Evolutionary conservation across 352 stramenopile genomes (phyloP), one percentile per base, ranked within the genome.

Genomic region (Phytophthora multivora): DNA sequence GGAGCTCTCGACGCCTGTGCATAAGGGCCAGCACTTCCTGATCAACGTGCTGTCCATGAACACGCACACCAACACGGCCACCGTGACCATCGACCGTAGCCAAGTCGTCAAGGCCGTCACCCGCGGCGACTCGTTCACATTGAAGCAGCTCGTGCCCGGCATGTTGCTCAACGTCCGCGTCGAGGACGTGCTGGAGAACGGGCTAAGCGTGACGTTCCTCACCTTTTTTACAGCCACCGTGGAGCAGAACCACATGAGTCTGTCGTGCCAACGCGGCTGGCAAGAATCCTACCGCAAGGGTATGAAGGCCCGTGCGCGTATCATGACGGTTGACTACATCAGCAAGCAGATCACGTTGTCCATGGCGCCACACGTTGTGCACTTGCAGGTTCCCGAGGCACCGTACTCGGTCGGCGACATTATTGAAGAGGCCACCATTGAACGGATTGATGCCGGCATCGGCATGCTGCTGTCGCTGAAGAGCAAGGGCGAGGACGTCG

Each of bases 141-240:
- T 98, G 18, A 84, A 90, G 45, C 90, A 96, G 28, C 73, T 99
- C 15, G 65, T 89, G 42, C 94, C 95, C 4, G 96, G 96, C 11
- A 97, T 97, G 91, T 69, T 99, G 57, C 78, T 98, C 4, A 93
- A 97, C 65, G 86, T 96, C 18, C 89, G 87, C 39, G 88, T 99
- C 8, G 95, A 98, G 54, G 85, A 95, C 13, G 85, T 96, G 31
- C 71, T 96, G 49, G 67, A 77, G 51, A 96, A 96, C 58, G 88
- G 89, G 1, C 75, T 97, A 18, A 77, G 73, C 28, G 88, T 97
- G 55, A 94, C 90, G 61, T 97, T 96, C 51, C 82, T 97, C 40
- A 92, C 81, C 11, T 96, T 94, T 53, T 97, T 97, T 65, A 78
- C 72, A 30, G 89, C 84, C 19, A 93, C 84, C 2, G 88, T 97